These are phyloP conservation scores for Heliamphora pulchella DNA, from an alignment of 179 eudicot genomes.

Conservation along the genomic window DNA sequence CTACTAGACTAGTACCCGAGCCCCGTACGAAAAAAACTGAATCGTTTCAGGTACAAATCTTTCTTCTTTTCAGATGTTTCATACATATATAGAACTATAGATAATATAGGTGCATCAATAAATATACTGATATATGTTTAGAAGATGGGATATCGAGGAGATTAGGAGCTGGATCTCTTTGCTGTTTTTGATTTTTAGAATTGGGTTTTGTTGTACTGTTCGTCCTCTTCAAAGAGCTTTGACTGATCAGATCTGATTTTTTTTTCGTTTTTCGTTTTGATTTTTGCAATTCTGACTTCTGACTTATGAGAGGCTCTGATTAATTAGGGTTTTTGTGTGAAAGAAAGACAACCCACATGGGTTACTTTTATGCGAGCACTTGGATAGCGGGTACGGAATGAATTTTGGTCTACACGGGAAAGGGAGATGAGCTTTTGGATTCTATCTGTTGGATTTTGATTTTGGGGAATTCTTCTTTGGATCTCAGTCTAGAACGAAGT, in stretches of 20 bases:
- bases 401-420: background rate
- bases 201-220: background rate
- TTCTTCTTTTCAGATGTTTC: constrained; percentile 9
- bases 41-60: constrained; percentile 11
- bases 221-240: no score
- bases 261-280: no score
- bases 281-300: background rate
- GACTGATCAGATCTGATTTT: no score
- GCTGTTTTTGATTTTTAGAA: background rate
- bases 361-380: background rate
- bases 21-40: constrained; percentile 1
- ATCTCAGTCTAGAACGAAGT: background rate
- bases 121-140: background rate
- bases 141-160: background rate
- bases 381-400: background rate
- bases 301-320: background rate
- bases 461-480: constrained; percentile 7
- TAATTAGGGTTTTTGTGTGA: constrained; percentile 9
- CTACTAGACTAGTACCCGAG: background rate
- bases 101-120: background rate
- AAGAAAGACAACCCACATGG: background rate
- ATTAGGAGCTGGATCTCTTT: constrained; percentile 4
- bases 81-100: background rate
- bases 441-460: constrained; percentile 9
- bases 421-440: constrained; percentile 11